Evolutionary conservation across 495 filamentous ascomycete species (phyloP), one percentile per base, ranked within the genome.

Genomic region (Neurospora sp.): DNA sequence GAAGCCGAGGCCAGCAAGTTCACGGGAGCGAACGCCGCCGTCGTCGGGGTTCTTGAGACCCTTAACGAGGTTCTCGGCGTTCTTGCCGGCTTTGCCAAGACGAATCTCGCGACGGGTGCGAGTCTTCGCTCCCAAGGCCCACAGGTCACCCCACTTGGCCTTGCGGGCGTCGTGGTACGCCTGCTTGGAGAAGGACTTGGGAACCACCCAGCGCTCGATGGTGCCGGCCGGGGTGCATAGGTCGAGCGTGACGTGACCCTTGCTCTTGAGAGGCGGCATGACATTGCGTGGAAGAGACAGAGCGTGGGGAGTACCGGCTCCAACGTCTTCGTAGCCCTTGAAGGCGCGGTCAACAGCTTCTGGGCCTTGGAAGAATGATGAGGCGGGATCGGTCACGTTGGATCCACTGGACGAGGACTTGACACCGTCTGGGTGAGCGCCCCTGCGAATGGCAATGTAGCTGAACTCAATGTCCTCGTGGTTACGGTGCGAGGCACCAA

Each of bases 131-230:
- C 95, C 96, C 4, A 99, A 84, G 7, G 94, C 94, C 96, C 96
- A 99, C 22, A 98, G 83, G 80, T 99, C 96, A 59, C 96, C 96
- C 96, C 96, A 98, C 44, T 80, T 80, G 0, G 91, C 87, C 80
- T 99, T 99, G 72, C 95, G 89, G 38, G 96, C 96, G 78, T 99
- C 96, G 61, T 90, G 91, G 83, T 92, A 98, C 4, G 93, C 93
- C 74, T 90, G 87, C 72, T 87, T 90, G 74, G 91, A 90, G 81
- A 89, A 96, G 46, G 90, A 93, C 71, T 88, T 89, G 2, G 96
- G 92, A 0, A 99, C 90, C 0, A 90, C 93, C 96, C 96, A 99
- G 53, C 96, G 93, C 82, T 99, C 96, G n/a, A 98, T 89, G 41
- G 85, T 88, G 27, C 91, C 96, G 2, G 85, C 83, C 0, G 96